Base-by-base conservation (phyloP, 2,329 filamentous ascomycete genomes). In the Thelonectria olida region DNA sequence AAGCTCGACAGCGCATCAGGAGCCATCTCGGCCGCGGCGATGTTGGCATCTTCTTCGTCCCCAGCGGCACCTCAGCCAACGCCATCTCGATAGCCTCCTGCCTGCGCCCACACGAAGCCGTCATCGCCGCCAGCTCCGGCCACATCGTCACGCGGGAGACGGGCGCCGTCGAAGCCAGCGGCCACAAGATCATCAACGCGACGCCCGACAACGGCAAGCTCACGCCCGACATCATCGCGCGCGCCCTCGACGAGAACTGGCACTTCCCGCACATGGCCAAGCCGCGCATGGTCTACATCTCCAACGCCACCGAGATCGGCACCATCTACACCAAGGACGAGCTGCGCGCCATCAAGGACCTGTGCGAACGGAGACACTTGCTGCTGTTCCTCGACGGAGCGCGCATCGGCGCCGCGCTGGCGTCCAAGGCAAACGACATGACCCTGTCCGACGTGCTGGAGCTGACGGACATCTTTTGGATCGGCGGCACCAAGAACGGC, bases 401-500 rank as follows among this genome's bases (percentile, higher is more conserved):
- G 0, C 78, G 82, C 1, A 77, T 84, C 17, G 77, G 77, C 2
- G 67, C 75, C 1, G 82, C 82, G 0, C 66, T 85, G 10, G 75
- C 78, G 2, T 81, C 82, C 0, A 69, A 66, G 9, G 71, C 68
- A 20, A 83, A 80, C 38, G 80, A 83, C 56, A 68, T 84, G 70
- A 78, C 76, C 0, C 72, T 82, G 5, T 64, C 66, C 0, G 82
- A 85, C 54, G 70, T 85, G 6, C 68, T 82, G 2, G 78, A 82
- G 5, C 65, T 83, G 39, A 82, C 80, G 0, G 82, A 85, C 55
- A 81, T 85, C 19, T 85, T 85, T 72, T 85, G 82, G 82, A 84
- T 85, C 36, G 82, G 82, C 3, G 82, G 82, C 0, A 85, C 82
- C 5, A 85, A 85, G 63, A 82, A 82, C 62, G 82, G 82, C 1